A percentile compares a stretch with the other conserved stretches of the same genome.
Conservation (phyloP, 1,139 yeast genomes). For the Suhomyces anneliseae region DNA sequence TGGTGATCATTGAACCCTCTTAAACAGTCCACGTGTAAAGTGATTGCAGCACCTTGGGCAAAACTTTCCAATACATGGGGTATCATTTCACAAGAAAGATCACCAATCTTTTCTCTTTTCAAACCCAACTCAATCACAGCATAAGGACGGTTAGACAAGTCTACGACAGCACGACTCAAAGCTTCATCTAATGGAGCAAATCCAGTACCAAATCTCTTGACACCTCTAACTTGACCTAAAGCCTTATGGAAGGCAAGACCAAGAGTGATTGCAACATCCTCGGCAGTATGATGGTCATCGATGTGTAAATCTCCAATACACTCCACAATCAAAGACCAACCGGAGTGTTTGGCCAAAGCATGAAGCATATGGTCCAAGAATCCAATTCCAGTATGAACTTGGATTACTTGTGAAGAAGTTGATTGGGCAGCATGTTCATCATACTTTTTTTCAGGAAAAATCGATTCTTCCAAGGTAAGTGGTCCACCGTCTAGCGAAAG, state of each 20-base stretch:
- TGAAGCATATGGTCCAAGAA: constrained; percentile 97
- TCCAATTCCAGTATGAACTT: constrained; percentile 89
- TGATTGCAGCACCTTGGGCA: constrained; percentile 87
- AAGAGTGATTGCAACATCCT: constrained; percentile 89
- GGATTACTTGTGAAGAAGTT: constrained; percentile 67
- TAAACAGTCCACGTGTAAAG: constrained; percentile 90
- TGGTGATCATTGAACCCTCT: constrained; percentile 96
- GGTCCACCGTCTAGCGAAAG: constrained; percentile 83
- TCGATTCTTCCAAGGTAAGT: constrained; percentile 57
- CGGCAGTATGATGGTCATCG: constrained; percentile 96
- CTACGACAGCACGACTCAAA: constrained; percentile 89
- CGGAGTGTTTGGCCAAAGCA: constrained; percentile 94
- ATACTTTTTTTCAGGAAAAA: constrained; percentile 34
- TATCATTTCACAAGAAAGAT: constrained; percentile 90
- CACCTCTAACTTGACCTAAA: constrained; percentile 85
- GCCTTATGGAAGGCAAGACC: constrained; percentile 91
- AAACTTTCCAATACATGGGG: constrained; percentile 94
- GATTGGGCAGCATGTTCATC: constrained; percentile 61
- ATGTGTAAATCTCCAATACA: constrained; percentile 94
- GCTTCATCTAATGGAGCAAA: constrained; percentile 98
- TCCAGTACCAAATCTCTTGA: constrained; percentile 89
- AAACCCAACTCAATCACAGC: constrained; percentile 89
- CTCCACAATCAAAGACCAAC: constrained; percentile 89
- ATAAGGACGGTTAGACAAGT: constrained; percentile 86
- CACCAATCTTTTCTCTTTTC: constrained; percentile 91